Conservation (phyloP, 345 rosid genomes). For the Hibiscus syriacus region DNA sequence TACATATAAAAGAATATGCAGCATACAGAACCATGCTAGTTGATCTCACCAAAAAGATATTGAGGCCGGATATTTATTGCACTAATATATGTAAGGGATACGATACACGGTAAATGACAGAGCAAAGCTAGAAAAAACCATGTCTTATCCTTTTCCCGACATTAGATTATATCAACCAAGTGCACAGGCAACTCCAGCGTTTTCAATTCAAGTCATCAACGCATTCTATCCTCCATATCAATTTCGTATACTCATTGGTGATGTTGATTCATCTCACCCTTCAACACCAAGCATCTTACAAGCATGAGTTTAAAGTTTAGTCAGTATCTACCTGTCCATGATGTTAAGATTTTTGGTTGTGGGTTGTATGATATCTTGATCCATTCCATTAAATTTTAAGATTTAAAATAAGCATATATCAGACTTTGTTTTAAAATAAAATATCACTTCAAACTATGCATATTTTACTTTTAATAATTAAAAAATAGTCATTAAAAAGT, state of each 20-base stretch:
- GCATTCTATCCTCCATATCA: not conserved
- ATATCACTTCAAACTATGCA: too few species aligned
- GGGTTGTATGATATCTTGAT: too few species aligned
- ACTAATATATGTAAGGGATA: too few species aligned
- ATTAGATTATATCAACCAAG: not conserved
- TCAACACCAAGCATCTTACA: conserved; percentile 3
- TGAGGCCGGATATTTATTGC: too few species aligned
- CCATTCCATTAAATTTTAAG: too few species aligned
- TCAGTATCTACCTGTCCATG: conserved; percentile 66
- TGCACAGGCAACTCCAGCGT: not conserved
- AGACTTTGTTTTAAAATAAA: too few species aligned
- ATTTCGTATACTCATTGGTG: not conserved
- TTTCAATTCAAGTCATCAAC: not conserved
- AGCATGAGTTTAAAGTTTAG: not conserved
- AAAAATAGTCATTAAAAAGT: conserved; percentile 17
- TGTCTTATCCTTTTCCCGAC: not conserved
- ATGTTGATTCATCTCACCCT: not conserved
- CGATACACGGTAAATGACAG: not conserved
- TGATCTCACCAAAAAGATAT: too few species aligned
- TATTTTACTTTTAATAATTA: too few species aligned
- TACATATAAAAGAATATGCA: too few species aligned
- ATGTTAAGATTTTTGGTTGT: too few species aligned
- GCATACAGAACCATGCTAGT: too few species aligned
- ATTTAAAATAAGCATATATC: too few species aligned
- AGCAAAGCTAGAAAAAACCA: not conserved